A percentile compares a stretch with the other conserved stretches of the same genome.
phyloP scores from a whole-genome alignment of 2,329 filamentous ascomycete genomes.

The Aschersonia sp. region DNA sequence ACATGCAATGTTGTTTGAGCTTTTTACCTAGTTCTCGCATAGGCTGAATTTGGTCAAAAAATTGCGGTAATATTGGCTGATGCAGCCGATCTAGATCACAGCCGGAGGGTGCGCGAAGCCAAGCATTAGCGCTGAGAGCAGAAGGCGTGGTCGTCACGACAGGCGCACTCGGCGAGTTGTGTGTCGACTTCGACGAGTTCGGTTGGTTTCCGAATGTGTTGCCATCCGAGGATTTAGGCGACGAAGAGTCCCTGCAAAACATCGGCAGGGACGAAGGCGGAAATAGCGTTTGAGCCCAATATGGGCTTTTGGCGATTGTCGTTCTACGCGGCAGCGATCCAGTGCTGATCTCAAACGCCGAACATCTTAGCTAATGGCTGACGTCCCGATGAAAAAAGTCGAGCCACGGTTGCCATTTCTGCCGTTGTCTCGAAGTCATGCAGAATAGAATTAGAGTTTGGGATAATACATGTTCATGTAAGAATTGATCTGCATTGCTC shows the following conservation, averaged over 20 bases:
- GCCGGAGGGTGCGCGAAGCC: slow-evolving; percentile 30
- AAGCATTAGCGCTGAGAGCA: slow-evolving; percentile 32
- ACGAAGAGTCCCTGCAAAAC: not conserved
- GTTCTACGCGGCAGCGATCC: too few relatives aligned
- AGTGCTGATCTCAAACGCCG: too few relatives aligned
- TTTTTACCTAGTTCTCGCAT: too few relatives aligned
- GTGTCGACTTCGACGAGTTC: slow-evolving; percentile 33
- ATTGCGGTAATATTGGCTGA: not conserved
- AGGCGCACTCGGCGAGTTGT: slow-evolving; percentile 34
- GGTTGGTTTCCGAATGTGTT: slow-evolving; percentile 41
- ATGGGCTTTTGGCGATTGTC: too few relatives aligned
- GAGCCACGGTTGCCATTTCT: too few relatives aligned
- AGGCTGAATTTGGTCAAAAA: too few relatives aligned
- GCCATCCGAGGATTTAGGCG: slow-evolving; percentile 23
- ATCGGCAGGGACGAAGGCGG: not conserved
- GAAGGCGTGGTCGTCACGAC: slow-evolving; percentile 38
- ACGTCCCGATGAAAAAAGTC: too few relatives aligned
- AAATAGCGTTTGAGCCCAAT: not conserved
- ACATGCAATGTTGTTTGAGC: not conserved
- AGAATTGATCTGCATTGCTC: too few relatives aligned
- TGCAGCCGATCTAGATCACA: slow-evolving; percentile 17
- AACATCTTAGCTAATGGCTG: too few relatives aligned
- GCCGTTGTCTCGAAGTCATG: too few relatives aligned
- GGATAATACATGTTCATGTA: too few relatives aligned
- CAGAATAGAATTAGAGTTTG: too few relatives aligned